Evolutionary conservation across 257 asterid genomes (phyloP), one percentile per base, ranked within the genome.

Genomic region (Marsdenia floribunda): DNA sequence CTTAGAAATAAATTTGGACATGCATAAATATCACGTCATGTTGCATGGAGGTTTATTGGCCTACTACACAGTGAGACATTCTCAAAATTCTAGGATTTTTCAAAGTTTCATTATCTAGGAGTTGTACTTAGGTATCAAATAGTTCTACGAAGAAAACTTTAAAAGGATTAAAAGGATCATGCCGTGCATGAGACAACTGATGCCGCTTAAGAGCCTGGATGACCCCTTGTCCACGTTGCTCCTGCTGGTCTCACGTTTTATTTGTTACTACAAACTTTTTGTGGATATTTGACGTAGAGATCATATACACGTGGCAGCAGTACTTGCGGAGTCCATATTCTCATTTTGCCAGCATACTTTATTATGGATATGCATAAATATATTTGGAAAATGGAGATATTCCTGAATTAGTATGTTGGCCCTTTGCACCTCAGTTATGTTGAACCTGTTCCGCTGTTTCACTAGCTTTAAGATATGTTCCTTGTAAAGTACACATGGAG

Each of bases 151-250:
- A 37, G 46, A 58, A 57, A 37, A 55, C 21, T 22, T 13, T 26
- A 26, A 60, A 63, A 40, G 9, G 71, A 75, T 13, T 26, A 26
- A 60, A 63, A 40, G 9, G 71, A 75, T 26, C 58, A 68, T 16
- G 53, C 7, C 21, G 33, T 79, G 19, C 38, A 9, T 70, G 42
- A 15, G 73, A 71, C 64, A 44, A 29, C 6, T 29, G 10, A 26
- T 38, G 49, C 72, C 40, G 13, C 60, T 54, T 75, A 33, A 63
- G 46, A 63, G 46, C 10, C 46, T 61, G 37, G 21, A 26, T 61
- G 42, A 35, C 1, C 22, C n/a, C 69, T 33, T 47, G 6, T 63
- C 44, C n/a, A 14, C 15, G 22, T 59, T 63, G 47, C 61, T 55
- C 29, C 26, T 21, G 29, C 47, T n/a, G 22, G 16, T 29, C 46